phyloP scores from a whole-genome alignment of 2,329 filamentous ascomycete species.

The Fusarium lyarnte region DNA sequence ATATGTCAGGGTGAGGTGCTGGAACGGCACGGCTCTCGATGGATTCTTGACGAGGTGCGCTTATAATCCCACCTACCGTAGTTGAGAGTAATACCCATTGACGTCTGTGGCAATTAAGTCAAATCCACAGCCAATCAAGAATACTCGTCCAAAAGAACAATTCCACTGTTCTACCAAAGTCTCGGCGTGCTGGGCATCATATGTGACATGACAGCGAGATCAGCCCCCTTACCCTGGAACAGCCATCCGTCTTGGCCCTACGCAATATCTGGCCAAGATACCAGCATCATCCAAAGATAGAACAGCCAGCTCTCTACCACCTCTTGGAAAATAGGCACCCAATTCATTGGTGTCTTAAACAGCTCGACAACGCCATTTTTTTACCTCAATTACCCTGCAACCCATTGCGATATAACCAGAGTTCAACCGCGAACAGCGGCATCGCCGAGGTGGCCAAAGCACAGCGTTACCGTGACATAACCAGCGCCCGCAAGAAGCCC shows the following conservation, averaged over 20 bases:
- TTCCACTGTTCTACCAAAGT: not conserved
- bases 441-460: not conserved
- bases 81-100: too few species aligned
- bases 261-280: constrained; percentile 7
- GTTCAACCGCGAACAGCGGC: not conserved
- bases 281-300: not conserved
- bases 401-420: not conserved
- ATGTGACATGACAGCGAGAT: not conserved
- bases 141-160: not conserved
- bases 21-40: too few species aligned
- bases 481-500: constrained; percentile 15
- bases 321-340: not conserved
- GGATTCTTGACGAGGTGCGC: not conserved
- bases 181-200: not conserved
- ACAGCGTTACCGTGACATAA: not conserved
- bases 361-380: not conserved
- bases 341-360: not conserved
- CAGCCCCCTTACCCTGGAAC: not conserved
- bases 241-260: not conserved
- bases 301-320: not conserved
- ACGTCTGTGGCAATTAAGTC: not conserved
- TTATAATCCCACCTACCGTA: not conserved
- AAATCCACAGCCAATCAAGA: not conserved
- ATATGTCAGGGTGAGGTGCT: too few species aligned
- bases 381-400: too few species aligned